These are phyloP conservation scores for Alnus glutinosa DNA, from an alignment of 306 rosid genomes.

Conservation along the genomic window DNA sequence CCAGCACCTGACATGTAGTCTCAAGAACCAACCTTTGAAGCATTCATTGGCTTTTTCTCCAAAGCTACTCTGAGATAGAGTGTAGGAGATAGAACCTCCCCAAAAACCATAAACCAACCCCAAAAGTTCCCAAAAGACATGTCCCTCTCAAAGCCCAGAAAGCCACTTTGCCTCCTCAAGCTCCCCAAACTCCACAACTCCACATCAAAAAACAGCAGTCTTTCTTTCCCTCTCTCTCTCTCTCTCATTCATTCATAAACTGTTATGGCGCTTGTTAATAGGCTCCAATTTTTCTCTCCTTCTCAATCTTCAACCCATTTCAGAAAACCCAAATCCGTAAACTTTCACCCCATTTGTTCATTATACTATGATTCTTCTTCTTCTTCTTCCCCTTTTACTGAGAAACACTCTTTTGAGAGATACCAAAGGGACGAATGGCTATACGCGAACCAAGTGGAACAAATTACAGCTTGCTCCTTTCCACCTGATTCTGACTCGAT, in stretches of 20 bases:
- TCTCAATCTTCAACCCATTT: constrained; percentile 27
- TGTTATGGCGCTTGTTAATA: constrained; percentile 54
- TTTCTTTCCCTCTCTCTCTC: background rate
- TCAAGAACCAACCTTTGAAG: too few species aligned
- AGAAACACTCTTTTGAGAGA: constrained; percentile 65
- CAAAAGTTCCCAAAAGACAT: background rate
- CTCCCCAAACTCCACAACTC: background rate
- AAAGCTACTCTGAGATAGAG: too few species aligned
- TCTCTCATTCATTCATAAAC: background rate
- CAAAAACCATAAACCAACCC: background rate
- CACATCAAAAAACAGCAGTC: background rate
- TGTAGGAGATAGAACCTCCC: too few species aligned
- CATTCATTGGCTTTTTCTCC: too few species aligned
- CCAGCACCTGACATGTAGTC: too few species aligned
- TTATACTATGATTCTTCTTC: constrained; percentile 49
- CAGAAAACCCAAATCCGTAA: constrained; percentile 27
- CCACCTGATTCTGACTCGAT: constrained; percentile 34
- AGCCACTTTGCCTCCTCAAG: background rate
- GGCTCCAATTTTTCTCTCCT: constrained; percentile 44
- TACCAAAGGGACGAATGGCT: constrained; percentile 87
- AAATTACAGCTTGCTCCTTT: constrained; percentile 28
- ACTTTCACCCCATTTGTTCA: constrained; percentile 45
- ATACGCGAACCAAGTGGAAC: constrained; percentile 30
- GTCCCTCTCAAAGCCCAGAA: background rate
- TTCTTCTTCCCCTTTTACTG: constrained; percentile 75